Percentiles rank a stretch among this genome's conserved stretches.
Evolutionary conservation across 179 eudicot genomes (phyloP).

Genomic region (Sideroxylon spinosum): DNA sequence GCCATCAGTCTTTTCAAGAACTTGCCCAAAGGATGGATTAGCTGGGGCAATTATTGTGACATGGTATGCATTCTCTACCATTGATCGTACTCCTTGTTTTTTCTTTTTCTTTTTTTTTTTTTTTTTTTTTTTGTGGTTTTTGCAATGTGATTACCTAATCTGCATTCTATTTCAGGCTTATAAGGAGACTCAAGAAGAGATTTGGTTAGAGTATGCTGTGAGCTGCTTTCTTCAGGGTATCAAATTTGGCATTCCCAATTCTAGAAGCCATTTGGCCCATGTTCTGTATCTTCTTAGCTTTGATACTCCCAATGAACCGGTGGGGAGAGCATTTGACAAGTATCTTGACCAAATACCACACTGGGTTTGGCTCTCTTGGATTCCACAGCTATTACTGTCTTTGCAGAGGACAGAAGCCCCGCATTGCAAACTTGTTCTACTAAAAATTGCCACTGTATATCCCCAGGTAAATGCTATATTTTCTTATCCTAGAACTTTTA

Average conservation of each 20-base stretch:
- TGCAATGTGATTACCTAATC: background rate
- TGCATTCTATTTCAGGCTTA: conserved; percentile 56
- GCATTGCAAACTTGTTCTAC: conserved; percentile 87
- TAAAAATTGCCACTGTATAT: conserved; percentile 84
- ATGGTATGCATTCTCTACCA: conserved; percentile 45
- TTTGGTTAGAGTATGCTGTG: conserved; percentile 96
- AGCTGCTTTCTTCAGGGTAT: conserved; percentile 98
- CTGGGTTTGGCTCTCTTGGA: conserved; percentile 99
- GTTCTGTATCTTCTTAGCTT: conserved; percentile 97
- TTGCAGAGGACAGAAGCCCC: conserved; percentile 92
- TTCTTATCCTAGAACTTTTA: conserved; percentile 3
- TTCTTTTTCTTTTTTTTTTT: too few relatives aligned
- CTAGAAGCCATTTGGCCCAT: conserved; percentile 96
- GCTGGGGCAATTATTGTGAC: conserved; percentile 98
- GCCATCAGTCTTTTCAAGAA: conserved; percentile 83
- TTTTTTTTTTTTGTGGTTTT: too few relatives aligned
- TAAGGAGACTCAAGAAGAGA: conserved; percentile 82
- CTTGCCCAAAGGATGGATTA: conserved; percentile 96
- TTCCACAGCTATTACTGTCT: conserved; percentile 91
- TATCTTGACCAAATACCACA: conserved; percentile 88
- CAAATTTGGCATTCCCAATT: conserved; percentile 85
- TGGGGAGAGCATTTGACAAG: conserved; percentile 93
- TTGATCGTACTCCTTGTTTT: conserved; percentile 2
- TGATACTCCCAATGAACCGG: conserved; percentile 89
- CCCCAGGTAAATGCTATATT: conserved; percentile 65